These are phyloP conservation scores for Microcos paniculata DNA, from an alignment of 345 rosid genomes.

Conservation along the genomic window DNA sequence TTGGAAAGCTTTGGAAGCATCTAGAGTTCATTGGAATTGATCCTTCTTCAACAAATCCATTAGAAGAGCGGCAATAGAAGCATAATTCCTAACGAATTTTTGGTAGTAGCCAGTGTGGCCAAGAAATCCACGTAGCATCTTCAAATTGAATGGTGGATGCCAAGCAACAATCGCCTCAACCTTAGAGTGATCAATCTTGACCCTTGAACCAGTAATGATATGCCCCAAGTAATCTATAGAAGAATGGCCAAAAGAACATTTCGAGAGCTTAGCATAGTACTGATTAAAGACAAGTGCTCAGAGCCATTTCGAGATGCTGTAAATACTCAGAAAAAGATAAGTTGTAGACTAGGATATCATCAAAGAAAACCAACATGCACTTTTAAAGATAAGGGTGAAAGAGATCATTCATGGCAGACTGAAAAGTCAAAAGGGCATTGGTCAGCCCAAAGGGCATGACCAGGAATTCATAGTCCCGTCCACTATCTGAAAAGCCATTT, in stretches of 20 bases:
- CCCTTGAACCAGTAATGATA: not conserved
- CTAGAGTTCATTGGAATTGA: not conserved
- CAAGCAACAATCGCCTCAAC: not conserved
- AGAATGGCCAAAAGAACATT: not conserved
- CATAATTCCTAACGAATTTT: not conserved
- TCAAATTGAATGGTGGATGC: not conserved
- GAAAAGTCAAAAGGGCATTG: not conserved
- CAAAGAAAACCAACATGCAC: not conserved
- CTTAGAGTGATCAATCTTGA: not conserved
- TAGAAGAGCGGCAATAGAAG: not conserved
- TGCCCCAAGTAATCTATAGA: not conserved
- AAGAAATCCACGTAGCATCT: not conserved
- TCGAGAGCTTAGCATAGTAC: not conserved
- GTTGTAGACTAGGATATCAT: not conserved
- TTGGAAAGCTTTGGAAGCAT: not conserved
- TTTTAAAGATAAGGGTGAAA: not conserved
- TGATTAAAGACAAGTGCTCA: not conserved
- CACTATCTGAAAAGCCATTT: not conserved
- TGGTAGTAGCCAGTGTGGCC: not conserved
- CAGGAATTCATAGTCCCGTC: not conserved
- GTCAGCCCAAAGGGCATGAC: not conserved
- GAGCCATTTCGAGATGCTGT: not conserved
- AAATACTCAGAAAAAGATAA: not conserved
- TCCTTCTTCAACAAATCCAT: not conserved
- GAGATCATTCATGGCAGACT: not conserved